A percentile compares a stretch with the other conserved stretches of the same genome.
Conservation (phyloP, 371 early-diverging fungal species). For the Umbelopsis sp. region DNA sequence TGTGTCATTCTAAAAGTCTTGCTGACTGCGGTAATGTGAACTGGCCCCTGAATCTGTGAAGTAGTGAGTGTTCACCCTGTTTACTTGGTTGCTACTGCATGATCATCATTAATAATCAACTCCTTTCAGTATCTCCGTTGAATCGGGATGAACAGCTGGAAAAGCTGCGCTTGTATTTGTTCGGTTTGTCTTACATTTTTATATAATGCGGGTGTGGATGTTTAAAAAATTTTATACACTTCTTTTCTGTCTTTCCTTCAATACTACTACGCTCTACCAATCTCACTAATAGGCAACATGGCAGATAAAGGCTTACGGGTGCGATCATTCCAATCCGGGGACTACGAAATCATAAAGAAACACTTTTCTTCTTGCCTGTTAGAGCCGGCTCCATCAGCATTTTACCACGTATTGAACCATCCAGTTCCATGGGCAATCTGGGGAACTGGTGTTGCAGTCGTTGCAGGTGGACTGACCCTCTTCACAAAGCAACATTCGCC, state of each 20-base stretch:
- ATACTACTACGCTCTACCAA: too few species aligned
- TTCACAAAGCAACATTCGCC: neutral
- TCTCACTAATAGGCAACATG: neutral
- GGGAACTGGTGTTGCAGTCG: neutral
- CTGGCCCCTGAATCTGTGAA: too few species aligned
- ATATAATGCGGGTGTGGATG: too few species aligned
- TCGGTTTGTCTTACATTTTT: neutral
- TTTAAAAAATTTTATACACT: too few species aligned
- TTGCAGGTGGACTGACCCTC: neutral
- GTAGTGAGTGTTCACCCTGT: too few species aligned
- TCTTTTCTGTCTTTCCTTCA: too few species aligned
- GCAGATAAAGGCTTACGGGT: neutral
- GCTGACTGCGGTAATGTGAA: too few species aligned
- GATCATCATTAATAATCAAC: too few species aligned
- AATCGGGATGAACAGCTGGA: too few species aligned
- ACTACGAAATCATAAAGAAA: neutral
- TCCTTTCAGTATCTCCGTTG: too few species aligned
- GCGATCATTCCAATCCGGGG: neutral
- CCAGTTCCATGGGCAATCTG: neutral
- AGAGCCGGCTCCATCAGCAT: neutral
- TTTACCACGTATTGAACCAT: neutral
- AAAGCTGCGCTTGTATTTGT: neutral
- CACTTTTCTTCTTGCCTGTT: neutral
- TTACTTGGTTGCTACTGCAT: too few species aligned
- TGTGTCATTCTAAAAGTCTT: too few species aligned